Evolutionary conservation across 495 filamentous ascomycete species (phyloP).

Genomic region (Daldinia concentrica): DNA sequence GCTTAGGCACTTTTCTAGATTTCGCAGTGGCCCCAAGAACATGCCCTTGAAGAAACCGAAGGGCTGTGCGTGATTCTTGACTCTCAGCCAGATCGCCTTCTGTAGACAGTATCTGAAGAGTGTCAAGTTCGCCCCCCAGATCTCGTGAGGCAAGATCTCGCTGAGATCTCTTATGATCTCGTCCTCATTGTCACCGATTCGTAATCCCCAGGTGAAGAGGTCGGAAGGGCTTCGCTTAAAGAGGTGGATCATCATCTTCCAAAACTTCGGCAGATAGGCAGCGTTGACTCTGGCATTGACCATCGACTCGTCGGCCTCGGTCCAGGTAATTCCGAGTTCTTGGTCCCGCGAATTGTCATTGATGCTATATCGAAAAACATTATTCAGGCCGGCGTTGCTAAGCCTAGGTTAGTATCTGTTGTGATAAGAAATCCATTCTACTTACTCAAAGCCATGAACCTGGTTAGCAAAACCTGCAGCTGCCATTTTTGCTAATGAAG

Average conservation of each 20-base stretch:
- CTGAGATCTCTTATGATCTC: not conserved
- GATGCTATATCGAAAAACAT: not conserved
- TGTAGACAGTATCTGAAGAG: not conserved
- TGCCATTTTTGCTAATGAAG: too few relatives aligned
- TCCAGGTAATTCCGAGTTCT: not conserved
- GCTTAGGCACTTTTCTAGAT: not conserved
- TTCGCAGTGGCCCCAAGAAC: not conserved
- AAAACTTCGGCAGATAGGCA: not conserved
- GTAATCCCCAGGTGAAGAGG: not conserved
- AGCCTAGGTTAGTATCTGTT: not conserved
- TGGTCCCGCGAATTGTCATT: not conserved
- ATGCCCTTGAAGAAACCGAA: not conserved
- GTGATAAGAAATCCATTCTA: not conserved
- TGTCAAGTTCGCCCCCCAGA: not conserved
- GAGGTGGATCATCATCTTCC: not conserved
- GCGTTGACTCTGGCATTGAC: not conserved
- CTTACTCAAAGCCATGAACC: not conserved
- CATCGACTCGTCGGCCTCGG: not conserved
- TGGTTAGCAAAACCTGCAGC: too few relatives aligned
- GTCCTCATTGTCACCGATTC: not conserved
- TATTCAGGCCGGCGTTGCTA: not conserved
- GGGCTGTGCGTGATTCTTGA: not conserved
- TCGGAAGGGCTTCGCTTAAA: not conserved
- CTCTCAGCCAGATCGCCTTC: not conserved
- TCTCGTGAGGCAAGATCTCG: not conserved